These are phyloP conservation scores for Colletotrichum tropicale DNA, from an alignment of 2,329 filamentous ascomycete genomes.

Conservation along the genomic window DNA sequence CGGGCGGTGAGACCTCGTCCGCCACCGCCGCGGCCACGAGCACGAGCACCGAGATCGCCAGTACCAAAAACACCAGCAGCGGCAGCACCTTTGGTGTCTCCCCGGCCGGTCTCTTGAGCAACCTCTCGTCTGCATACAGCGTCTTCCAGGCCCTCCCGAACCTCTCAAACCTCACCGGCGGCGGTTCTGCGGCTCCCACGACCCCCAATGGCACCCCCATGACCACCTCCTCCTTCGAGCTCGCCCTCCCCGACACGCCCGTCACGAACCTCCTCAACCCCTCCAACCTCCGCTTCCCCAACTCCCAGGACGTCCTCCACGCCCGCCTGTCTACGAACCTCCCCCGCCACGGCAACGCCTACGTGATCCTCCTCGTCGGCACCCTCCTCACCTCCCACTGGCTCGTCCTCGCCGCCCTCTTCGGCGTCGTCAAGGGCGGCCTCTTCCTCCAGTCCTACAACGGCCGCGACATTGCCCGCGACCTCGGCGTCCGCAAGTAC, in stretches of 20 bases:
- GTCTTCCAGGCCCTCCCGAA: conserved; percentile 9
- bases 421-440: conserved; percentile 14
- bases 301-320: conserved; percentile 13
- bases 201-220: not conserved
- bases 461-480: conserved; percentile 16
- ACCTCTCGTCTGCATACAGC: conserved; percentile 6
- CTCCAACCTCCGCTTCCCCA: conserved; percentile 1
- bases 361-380: conserved; percentile 17
- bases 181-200: not conserved
- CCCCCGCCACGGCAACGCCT: conserved; percentile 16
- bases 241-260: conserved; percentile 12
- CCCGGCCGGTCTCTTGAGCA: not conserved
- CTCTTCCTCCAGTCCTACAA: conserved; percentile 17
- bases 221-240: not conserved
- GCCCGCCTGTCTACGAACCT: conserved; percentile 9
- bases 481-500: conserved; percentile 16
- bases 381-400: conserved; percentile 15
- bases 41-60: not conserved
- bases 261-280: conserved; percentile 19
- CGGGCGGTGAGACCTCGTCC: not conserved
- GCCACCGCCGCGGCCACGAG: not conserved
- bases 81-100: not conserved
- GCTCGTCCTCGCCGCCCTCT: conserved; percentile 14
- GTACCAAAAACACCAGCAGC: not conserved
- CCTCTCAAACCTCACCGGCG: conserved; percentile 2